Conservation (phyloP, 2,329 filamentous ascomycete genomes). For the Alternaria tenuissima region DNA sequence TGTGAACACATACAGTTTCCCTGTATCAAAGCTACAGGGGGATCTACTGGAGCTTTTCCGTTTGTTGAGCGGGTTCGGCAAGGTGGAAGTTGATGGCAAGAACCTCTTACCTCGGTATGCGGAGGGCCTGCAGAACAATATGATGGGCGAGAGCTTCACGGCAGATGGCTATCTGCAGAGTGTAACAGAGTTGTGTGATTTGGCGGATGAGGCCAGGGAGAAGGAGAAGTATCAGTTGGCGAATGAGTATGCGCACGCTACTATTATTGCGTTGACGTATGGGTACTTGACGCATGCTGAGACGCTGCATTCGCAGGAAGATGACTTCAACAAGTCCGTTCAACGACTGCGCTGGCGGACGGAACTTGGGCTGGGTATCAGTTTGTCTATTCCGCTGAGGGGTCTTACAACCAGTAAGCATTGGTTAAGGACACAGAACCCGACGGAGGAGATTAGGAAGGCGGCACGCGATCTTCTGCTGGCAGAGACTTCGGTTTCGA, state of each 20-base stretch:
- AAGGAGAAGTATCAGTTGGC: constrained; percentile 25
- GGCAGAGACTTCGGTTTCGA: constrained; percentile 32
- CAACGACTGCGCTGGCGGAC: constrained; percentile 44
- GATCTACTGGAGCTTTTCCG: constrained; percentile 46
- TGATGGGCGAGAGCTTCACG: constrained; percentile 26
- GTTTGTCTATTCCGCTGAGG: constrained; percentile 26
- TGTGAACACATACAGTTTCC: constrained; percentile 35
- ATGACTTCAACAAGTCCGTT: constrained; percentile 29
- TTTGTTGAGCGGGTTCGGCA: constrained; percentile 32
- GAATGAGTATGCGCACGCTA: constrained; percentile 34
- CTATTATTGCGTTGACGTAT: constrained; percentile 43
- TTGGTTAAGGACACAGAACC: constrained; percentile 21
- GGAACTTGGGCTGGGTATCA: constrained; percentile 35
- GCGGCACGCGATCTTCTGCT: constrained; percentile 32
- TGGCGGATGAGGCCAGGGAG: constrained; percentile 27
- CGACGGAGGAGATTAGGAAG: background rate
- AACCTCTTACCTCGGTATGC: constrained; percentile 38
- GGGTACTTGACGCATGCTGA: constrained; percentile 44
- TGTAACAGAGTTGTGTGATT: constrained; percentile 29
- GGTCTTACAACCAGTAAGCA: constrained; percentile 12
- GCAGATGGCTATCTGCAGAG: constrained; percentile 28
- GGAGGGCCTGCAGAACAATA: constrained; percentile 28
- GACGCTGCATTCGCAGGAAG: constrained; percentile 32
- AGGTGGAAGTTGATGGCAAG: constrained; percentile 25
- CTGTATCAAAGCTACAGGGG: constrained; percentile 38